Evolutionary conservation across 2,329 filamentous ascomycete genomes (phyloP).

Genomic region (Ilyonectria mors-panacis): DNA sequence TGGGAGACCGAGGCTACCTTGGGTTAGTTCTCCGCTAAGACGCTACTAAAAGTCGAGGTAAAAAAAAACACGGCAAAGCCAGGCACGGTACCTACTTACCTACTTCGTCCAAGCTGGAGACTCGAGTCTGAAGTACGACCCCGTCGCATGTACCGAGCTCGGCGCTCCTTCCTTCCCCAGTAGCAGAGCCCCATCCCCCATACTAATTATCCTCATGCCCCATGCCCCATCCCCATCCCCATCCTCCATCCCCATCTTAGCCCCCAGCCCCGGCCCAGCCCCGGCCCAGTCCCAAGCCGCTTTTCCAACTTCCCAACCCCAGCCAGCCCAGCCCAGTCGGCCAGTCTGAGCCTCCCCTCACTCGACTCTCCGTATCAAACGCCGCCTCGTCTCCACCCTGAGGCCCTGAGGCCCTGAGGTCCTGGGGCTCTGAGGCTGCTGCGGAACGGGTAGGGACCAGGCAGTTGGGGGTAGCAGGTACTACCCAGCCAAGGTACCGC

Average conservation of each 20-base stretch:
- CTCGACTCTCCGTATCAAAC: conserved; percentile 35
- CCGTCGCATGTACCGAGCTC: conserved; percentile 32
- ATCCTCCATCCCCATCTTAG: conserved; percentile 34
- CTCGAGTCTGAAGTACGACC: conserved; percentile 6
- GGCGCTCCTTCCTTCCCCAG: conserved; percentile 37
- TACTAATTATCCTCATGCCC: conserved; percentile 33
- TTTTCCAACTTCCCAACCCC: conserved; percentile 37
- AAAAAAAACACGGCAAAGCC: not conserved
- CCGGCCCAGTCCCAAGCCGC: conserved; percentile 40
- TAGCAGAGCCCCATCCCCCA: conserved; percentile 47
- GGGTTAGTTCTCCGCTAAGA: conserved; percentile 2
- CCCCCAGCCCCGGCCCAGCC: conserved; percentile 41
- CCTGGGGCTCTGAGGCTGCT: conserved; percentile 13
- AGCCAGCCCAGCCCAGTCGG: conserved; percentile 35
- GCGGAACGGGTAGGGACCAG: not conserved
- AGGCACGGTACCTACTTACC: conserved; percentile 3
- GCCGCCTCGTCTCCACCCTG: conserved; percentile 24
- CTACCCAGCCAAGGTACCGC: conserved; percentile 9
- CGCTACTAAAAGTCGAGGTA: conserved; percentile 3
- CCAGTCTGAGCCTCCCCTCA: conserved; percentile 30
- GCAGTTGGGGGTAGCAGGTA: conserved; percentile 10
- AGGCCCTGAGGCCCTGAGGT: conserved; percentile 6
- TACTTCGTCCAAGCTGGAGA: not conserved
- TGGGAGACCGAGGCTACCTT: not conserved
- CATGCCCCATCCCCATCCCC: conserved; percentile 36